phyloP scores from a whole-genome alignment of 768 basidiomycete genomes.

The Cystobasidium ongulense region DNA sequence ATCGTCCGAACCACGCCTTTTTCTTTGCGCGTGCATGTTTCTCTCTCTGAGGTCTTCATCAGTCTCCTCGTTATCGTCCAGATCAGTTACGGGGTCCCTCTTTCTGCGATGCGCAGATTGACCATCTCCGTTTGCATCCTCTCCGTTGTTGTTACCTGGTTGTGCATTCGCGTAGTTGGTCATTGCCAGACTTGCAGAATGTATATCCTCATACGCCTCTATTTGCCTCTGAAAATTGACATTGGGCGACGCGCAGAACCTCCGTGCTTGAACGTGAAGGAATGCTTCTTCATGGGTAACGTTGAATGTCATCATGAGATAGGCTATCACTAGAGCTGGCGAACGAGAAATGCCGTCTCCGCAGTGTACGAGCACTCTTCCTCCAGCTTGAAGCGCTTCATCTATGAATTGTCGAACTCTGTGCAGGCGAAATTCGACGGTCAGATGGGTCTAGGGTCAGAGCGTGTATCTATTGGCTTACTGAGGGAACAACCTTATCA shows the following conservation, averaged over 20 bases:
- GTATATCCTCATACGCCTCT: slow-evolving; percentile 92
- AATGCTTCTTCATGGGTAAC: slow-evolving; percentile 41
- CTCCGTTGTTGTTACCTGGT: too few relatives aligned
- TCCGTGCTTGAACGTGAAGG: slow-evolving; percentile 47
- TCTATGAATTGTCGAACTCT: slow-evolving; percentile 41
- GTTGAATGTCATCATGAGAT: slow-evolving; percentile 38
- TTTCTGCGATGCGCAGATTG: not conserved
- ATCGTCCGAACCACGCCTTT: not conserved
- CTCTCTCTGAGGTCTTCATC: slow-evolving; percentile 25
- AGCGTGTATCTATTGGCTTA: slow-evolving; percentile 45
- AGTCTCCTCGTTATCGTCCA: not conserved
- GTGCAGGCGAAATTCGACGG: not conserved
- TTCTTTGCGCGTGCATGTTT: slow-evolving; percentile 18
- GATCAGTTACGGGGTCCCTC: not conserved
- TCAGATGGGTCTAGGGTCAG: too few relatives aligned
- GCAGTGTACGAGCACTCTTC: slow-evolving; percentile 40
- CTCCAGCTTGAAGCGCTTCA: slow-evolving; percentile 28
- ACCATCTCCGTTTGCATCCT: not conserved
- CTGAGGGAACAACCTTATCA: slow-evolving; percentile 83
- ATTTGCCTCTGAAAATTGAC: slow-evolving; percentile 85
- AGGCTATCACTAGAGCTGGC: slow-evolving; percentile 41
- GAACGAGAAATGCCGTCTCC: slow-evolving; percentile 42
- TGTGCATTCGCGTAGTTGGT: slow-evolving; percentile 47
- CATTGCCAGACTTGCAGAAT: slow-evolving; percentile 66
- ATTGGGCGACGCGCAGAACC: slow-evolving; percentile 90